Evolutionary conservation across 495 filamentous ascomycete species (phyloP).

Genomic region (Penicillium daleae): DNA sequence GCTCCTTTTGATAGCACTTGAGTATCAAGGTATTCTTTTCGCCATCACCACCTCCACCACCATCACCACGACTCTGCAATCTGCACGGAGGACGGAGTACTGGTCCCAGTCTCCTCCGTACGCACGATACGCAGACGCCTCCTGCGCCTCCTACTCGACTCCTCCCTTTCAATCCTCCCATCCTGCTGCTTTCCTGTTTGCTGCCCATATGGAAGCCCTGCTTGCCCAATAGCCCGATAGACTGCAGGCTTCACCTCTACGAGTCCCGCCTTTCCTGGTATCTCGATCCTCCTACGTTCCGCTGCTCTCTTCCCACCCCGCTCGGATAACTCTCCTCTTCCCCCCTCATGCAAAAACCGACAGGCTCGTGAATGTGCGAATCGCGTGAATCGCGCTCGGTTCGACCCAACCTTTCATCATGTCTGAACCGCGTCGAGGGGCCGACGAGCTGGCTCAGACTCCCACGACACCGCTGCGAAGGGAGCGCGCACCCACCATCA

Average conservation of each 20-base stretch:
- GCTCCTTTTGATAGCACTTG: not conserved
- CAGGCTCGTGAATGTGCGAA: conserved; percentile 10
- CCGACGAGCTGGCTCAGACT: conserved; percentile 32
- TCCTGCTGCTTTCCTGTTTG: not conserved
- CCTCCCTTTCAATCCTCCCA: not conserved
- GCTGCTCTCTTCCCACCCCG: not conserved
- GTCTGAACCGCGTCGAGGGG: conserved; percentile 36
- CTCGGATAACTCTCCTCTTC: not conserved
- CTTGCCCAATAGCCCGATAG: not conserved
- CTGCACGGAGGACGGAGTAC: not conserved
- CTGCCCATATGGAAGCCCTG: not conserved
- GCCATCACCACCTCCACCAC: not conserved
- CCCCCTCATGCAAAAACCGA: conserved; percentile 20
- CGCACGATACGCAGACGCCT: not conserved
- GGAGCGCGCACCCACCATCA: conserved; percentile 67
- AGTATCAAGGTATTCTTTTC: not conserved
- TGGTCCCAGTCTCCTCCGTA: not conserved
- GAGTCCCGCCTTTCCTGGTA: not conserved
- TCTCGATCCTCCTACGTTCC: not conserved
- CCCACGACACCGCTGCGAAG: conserved; percentile 44
- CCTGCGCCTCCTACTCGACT: not conserved
- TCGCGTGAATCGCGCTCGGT: conserved; percentile 23
- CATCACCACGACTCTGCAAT: not conserved
- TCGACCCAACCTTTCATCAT: conserved; percentile 30
- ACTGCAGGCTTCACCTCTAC: not conserved